A percentile compares a stretch with the other conserved stretches of the same genome.
phyloP scores from a whole-genome alignment of 768 basidiomycete species.

The Crassisporium funariophilum region DNA sequence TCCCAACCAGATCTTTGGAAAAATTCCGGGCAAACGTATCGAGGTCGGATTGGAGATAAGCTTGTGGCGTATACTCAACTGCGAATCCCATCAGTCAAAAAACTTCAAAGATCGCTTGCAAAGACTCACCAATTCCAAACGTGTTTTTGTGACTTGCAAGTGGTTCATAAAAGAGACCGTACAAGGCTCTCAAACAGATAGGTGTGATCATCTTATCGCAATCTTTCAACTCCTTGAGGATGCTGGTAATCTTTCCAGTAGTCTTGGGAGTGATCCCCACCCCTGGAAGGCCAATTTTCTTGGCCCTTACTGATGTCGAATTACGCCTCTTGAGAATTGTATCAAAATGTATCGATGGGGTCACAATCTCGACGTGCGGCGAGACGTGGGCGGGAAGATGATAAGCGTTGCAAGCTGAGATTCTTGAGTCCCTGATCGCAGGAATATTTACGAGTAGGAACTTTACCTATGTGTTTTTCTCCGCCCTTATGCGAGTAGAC shows the following conservation, averaged over 20 bases:
- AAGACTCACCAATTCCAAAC: slow-evolving; percentile 36
- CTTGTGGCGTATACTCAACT: slow-evolving; percentile 57
- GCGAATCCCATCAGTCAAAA: background rate
- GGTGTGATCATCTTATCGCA: slow-evolving; percentile 39
- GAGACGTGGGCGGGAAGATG: slow-evolving; percentile 36
- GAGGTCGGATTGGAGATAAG: slow-evolving; percentile 45
- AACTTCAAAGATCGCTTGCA: background rate
- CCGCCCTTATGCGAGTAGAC: slow-evolving; percentile 41
- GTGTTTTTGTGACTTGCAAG: slow-evolving; percentile 34
- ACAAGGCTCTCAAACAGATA: slow-evolving; percentile 40
- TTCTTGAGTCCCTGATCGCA: background rate
- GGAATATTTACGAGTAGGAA: background rate
- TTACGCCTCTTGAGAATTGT: slow-evolving; percentile 29
- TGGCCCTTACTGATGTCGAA: slow-evolving; percentile 8
- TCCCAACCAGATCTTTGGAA: slow-evolving; percentile 32
- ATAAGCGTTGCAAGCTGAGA: slow-evolving; percentile 36
- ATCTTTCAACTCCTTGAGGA: slow-evolving; percentile 24
- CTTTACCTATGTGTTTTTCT: slow-evolving; percentile 37
- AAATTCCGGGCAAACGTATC: slow-evolving; percentile 43
- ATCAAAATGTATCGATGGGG: slow-evolving; percentile 40
- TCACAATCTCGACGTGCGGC: slow-evolving; percentile 41
- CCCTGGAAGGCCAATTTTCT: slow-evolving; percentile 25
- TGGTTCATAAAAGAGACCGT: slow-evolving; percentile 35
- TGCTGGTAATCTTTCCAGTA: slow-evolving; percentile 18
- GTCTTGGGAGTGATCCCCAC: slow-evolving; percentile 26